These are phyloP conservation scores for Mimosa pudica DNA, from an alignment of 306 rosid genomes.

Conservation along the genomic window DNA sequence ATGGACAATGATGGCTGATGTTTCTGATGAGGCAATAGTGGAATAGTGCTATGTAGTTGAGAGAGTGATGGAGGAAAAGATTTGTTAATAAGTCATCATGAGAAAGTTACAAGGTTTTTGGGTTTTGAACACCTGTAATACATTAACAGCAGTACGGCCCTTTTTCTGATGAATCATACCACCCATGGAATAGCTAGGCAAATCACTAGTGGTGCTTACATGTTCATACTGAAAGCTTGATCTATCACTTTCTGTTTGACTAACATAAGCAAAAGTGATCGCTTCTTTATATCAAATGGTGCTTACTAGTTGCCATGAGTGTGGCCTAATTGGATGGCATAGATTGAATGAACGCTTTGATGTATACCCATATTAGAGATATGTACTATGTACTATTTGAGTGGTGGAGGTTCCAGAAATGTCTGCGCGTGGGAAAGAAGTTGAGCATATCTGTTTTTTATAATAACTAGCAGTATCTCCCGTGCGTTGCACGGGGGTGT, in stretches of 20 bases:
- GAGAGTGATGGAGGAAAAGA: slow-evolving; percentile 22
- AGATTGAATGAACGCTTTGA: slow-evolving; percentile 36
- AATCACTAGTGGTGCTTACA: slow-evolving; percentile 37
- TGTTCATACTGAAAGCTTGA: slow-evolving; percentile 39
- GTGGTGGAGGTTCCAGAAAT: slow-evolving; percentile 31
- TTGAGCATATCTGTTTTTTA: neutral
- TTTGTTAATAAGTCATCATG: neutral
- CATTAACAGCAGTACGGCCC: slow-evolving; percentile 35
- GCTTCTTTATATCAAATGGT: slow-evolving; percentile 40
- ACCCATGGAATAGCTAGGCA: slow-evolving; percentile 46
- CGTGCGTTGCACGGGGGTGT: too few species aligned
- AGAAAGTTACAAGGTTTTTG: slow-evolving; percentile 23
- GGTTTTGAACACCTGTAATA: slow-evolving; percentile 43
- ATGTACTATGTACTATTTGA: slow-evolving; percentile 32
- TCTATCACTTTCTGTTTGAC: slow-evolving; percentile 60
- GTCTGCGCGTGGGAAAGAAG: slow-evolving; percentile 32
- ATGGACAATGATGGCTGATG: slow-evolving; percentile 53
- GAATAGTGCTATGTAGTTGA: slow-evolving; percentile 7
- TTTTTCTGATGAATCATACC: slow-evolving; percentile 35
- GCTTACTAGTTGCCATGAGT: slow-evolving; percentile 34
- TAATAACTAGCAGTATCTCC: too few species aligned
- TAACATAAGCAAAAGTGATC: slow-evolving; percentile 44
- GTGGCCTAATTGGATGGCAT: slow-evolving; percentile 40
- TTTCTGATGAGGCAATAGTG: neutral
- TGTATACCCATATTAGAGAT: slow-evolving; percentile 39